Percentiles rank a stretch among this genome's conserved stretches.
These are phyloP conservation scores for Pyrus communis DNA, from an alignment of 306 rosid genomes.

Conservation along the genomic window DNA sequence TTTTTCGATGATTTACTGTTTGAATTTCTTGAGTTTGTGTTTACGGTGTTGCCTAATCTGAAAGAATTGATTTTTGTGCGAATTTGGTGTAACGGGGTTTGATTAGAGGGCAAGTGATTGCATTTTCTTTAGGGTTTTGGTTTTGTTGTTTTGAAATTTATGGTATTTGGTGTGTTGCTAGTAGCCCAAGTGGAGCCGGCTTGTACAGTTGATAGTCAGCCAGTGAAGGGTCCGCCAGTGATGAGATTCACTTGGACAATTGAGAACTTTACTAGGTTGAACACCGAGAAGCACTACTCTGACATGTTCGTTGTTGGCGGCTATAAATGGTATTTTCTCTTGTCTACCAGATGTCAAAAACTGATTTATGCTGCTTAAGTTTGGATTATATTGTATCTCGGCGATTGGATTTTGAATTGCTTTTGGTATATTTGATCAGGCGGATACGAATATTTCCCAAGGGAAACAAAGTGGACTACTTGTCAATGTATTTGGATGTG, in stretches of 20 bases:
- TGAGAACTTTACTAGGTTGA: constrained; percentile 52
- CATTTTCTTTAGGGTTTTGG: constrained; percentile 3
- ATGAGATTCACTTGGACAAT: constrained; percentile 67
- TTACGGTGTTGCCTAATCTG: constrained; percentile 1
- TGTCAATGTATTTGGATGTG: constrained; percentile 57
- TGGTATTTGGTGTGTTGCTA: constrained; percentile 8
- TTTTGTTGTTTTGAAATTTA: constrained; percentile 3
- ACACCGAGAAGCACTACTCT: constrained; percentile 53
- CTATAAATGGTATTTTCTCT: constrained; percentile 42
- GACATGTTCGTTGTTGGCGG: constrained; percentile 48
- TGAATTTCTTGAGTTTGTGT: constrained; percentile 1
- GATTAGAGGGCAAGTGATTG: neutral
- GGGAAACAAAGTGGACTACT: constrained; percentile 68
- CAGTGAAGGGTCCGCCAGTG: constrained; percentile 55
- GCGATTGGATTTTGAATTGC: constrained; percentile 2
- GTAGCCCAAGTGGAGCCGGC: constrained; percentile 40
- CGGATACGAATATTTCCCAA: constrained; percentile 57
- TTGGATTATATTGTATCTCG: neutral
- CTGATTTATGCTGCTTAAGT: neutral
- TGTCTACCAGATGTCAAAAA: neutral
- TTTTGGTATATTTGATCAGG: constrained; percentile 33
- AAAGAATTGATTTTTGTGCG: neutral
- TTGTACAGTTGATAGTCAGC: constrained; percentile 35
- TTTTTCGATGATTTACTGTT: neutral
- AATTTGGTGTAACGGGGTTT: neutral